Percentiles rank a stretch among this genome's conserved stretches.
These are phyloP conservation scores for Pseudotulostoma volvatum DNA, from an alignment of 495 filamentous ascomycete genomes.

Conservation along the genomic window DNA sequence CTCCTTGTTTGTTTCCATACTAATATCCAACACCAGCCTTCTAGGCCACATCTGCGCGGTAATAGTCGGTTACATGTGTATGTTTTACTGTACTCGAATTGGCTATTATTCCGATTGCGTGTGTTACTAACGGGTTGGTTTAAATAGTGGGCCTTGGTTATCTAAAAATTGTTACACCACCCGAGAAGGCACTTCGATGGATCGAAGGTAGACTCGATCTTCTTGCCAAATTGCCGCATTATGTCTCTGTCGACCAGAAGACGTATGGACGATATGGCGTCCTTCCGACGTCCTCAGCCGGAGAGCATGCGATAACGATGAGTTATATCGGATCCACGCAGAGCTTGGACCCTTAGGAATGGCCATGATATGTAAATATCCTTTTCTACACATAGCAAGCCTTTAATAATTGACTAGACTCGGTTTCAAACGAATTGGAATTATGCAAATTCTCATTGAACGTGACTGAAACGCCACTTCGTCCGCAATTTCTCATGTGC, in stretches of 20 bases:
- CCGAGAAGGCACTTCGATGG: slow-evolving; percentile 64
- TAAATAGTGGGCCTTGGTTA: slow-evolving; percentile 62
- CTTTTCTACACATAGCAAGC: too few relatives aligned
- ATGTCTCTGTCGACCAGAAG: slow-evolving; percentile 86
- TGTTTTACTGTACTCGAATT: too few relatives aligned
- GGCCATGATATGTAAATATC: too few relatives aligned
- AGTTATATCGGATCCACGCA: slow-evolving; percentile 45
- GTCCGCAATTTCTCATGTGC: too few relatives aligned
- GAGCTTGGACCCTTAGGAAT: slow-evolving; percentile 40
- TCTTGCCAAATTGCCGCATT: slow-evolving; percentile 65
- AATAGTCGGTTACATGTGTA: slow-evolving; percentile 70
- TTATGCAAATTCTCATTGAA: too few relatives aligned
- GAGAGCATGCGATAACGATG: slow-evolving; percentile 35
- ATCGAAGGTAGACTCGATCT: slow-evolving; percentile 75
- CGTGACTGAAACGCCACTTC: too few relatives aligned
- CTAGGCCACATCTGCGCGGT: slow-evolving; percentile 77
- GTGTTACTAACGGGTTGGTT: slow-evolving; percentile 6
- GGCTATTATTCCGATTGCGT: too few relatives aligned
- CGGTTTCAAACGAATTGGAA: too few relatives aligned
- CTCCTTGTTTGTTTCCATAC: slow-evolving; percentile 49
- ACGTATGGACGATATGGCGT: slow-evolving; percentile 92
- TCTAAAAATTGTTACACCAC: slow-evolving; percentile 67
- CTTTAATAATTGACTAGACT: too few relatives aligned
- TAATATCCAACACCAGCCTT: slow-evolving; percentile 67
- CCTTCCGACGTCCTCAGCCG: slow-evolving; percentile 41